Evolutionary conservation across 306 rosid species (phyloP).

Genomic region (Begonia peltatifolia): DNA sequence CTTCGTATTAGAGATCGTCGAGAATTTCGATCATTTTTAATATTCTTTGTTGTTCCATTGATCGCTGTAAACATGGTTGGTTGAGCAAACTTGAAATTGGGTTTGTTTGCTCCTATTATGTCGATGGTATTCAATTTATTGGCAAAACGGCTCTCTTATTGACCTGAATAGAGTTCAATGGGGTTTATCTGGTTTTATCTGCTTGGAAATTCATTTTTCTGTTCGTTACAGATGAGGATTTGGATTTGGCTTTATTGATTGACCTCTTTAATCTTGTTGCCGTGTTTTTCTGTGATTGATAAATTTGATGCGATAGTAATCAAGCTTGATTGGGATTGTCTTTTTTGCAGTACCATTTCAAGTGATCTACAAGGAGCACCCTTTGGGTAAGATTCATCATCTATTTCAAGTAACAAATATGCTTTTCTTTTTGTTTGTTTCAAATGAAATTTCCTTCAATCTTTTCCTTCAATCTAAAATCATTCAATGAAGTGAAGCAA

Average conservation of each 20-base stretch:
- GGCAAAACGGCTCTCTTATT: no score
- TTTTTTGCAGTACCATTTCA: slow-evolving; percentile 63
- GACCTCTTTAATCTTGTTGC: neutral
- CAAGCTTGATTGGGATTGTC: neutral
- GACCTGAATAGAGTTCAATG: neutral
- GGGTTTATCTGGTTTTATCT: neutral
- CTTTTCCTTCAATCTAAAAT: neutral
- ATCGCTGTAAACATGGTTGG: no score
- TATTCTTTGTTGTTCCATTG: no score
- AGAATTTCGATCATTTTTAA: no score
- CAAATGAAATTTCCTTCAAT: neutral
- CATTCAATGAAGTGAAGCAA: no score
- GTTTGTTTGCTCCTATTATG: no score
- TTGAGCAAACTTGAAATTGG: no score
- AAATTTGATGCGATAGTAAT: neutral
- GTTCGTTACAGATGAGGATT: no score
- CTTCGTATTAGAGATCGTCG: neutral
- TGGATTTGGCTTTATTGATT: neutral
- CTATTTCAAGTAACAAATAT: neutral
- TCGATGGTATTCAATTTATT: no score
- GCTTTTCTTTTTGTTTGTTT: neutral
- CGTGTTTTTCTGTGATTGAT: neutral
- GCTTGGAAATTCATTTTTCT: neutral
- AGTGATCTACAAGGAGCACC: slow-evolving; percentile 81
- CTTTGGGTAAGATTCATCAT: slow-evolving; percentile 48